Evolutionary conservation across 768 basidiomycete genomes (phyloP), one percentile per base, ranked within the genome.

Genomic region (Bullera alba): DNA sequence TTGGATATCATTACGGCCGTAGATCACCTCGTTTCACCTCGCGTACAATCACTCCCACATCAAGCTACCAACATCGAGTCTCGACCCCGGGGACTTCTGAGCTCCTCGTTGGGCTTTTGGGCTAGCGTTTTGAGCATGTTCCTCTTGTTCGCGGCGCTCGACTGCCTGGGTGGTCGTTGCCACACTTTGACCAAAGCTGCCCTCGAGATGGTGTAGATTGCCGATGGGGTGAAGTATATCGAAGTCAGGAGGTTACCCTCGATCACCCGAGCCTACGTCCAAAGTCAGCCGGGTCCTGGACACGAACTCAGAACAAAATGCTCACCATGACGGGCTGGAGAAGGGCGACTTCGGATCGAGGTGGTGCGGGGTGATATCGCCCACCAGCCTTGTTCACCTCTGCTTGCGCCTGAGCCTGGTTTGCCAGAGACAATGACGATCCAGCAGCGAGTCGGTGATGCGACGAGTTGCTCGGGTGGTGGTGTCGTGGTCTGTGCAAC

Each of bases 251-350:
- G 76, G 59, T 91, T 88, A 48, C 80, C 77, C 52, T 91, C 90
- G 22, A 92, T 76, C 14, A 82, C 79, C 67, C 93, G 92, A 27
- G 86, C 77, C 86, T 90, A 62, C 23, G 23, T 32, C 16, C 6
- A 32, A 19, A 34, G 22, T 21, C 7, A 5, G 26, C 30, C 14
- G 35, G 19, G 21, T 4, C 12, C 8, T 14, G 25, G 17, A 34
- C 27, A 21, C 17, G 22, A 26, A 46, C 16, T 35, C 5, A 19
- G 36, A 23, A n/a, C 27, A 16, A 36, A 22, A 12, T 29, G 77
- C 80, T 60, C 61, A 90, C 88, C 56, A 93, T 73, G 32, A 93
- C 88, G 21, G 92, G 90, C 63, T 93, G 91, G 2, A 95, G 82
- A 23, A 86, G 80, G 4, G 90, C 84, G 8, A 93, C 83, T 58